phyloP scores from a whole-genome alignment of 192 early-diverging fungal species.

The Phycomyces nitens region DNA sequence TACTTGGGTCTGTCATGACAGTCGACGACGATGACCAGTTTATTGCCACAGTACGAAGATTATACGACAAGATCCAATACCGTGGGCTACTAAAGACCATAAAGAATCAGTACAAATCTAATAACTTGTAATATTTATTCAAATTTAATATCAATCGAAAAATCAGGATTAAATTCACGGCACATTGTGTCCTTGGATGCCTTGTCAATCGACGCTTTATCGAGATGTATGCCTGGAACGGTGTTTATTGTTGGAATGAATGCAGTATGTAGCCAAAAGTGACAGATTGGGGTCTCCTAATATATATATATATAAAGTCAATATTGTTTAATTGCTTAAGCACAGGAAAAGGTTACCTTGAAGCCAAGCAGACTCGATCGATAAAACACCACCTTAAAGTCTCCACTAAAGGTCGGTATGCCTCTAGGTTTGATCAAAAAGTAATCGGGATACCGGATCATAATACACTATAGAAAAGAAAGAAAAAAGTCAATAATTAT shows the following conservation, averaged over 20 bases:
- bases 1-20: conserved; percentile 45
- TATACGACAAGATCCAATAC: conserved; percentile 28
- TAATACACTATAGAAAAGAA: background rate
- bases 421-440: background rate
- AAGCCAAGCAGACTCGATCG: background rate
- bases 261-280: conserved; percentile 47
- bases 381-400: background rate
- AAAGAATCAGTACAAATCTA: background rate
- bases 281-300: conserved; percentile 32
- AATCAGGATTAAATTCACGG: conserved; percentile 33
- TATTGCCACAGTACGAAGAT: conserved; percentile 32
- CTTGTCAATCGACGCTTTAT: conserved; percentile 38
- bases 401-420: background rate
- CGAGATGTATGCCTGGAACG: conserved; percentile 16
- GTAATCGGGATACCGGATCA: background rate
- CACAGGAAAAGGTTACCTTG: too few relatives aligned
- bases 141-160: conserved; percentile 15
- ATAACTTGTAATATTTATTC: background rate
- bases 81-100: background rate
- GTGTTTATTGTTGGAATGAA: conserved; percentile 23
- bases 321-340: too few relatives aligned
- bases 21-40: conserved; percentile 47
- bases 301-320: too few relatives aligned
- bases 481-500: background rate
- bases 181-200: conserved; percentile 37